A percentile compares a stretch with the other conserved stretches of the same genome.
phyloP scores from a whole-genome alignment of 2,329 filamentous ascomycete species.

The Kalmusia sp. region DNA sequence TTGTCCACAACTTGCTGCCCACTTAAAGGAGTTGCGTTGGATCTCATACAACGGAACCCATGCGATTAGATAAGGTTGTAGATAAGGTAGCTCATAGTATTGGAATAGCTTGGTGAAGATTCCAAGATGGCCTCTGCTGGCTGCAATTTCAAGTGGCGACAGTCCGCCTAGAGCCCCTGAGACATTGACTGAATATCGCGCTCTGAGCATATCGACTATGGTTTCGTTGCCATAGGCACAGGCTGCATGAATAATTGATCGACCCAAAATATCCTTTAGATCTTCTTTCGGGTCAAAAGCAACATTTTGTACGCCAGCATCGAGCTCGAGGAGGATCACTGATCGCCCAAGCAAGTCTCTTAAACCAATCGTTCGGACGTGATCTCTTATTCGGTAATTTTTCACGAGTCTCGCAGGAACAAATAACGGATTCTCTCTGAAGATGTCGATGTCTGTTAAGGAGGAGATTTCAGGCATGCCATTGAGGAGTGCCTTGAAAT shows the following conservation, averaged over 20 bases:
- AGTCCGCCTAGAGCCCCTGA: background rate
- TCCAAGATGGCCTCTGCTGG: background rate
- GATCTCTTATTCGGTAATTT: background rate
- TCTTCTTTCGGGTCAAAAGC: background rate
- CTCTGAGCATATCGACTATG: background rate
- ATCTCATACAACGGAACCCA: no score
- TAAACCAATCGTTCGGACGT: background rate
- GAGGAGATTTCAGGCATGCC: background rate
- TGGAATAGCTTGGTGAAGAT: background rate
- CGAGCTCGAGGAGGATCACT: background rate
- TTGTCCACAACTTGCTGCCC: background rate
- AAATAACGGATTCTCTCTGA: background rate
- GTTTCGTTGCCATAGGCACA: background rate
- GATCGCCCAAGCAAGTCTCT: background rate
- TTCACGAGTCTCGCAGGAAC: background rate
- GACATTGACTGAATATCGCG: background rate
- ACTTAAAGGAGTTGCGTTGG: background rate
- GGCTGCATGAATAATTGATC: conserved; percentile 1
- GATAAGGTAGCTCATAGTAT: background rate
- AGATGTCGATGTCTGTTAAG: background rate
- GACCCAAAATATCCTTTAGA: background rate
- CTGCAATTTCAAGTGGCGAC: background rate
- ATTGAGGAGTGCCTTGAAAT: background rate
- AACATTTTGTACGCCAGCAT: background rate
- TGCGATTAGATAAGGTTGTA: background rate